These are phyloP conservation scores for Plasmodium billcollinsi DNA, from an alignment of 169 alveolate species.

Conservation along the genomic window DNA sequence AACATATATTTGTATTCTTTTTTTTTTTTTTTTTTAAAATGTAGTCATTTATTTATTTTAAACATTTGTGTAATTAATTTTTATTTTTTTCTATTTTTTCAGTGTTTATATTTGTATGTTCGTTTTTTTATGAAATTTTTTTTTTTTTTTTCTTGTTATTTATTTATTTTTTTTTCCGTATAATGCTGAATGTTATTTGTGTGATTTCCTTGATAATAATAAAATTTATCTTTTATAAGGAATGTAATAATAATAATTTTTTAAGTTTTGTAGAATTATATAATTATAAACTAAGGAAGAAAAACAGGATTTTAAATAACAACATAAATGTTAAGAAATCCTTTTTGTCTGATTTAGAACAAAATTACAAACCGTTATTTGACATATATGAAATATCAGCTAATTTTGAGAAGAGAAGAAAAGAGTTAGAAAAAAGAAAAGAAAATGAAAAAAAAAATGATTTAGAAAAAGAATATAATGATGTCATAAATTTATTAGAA, in stretches of 20 bases:
- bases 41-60: too few relatives aligned
- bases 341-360: slow-evolving; percentile 18
- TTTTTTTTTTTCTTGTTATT: slow-evolving; percentile 1
- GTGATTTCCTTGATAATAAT: slow-evolving; percentile 38
- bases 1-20: too few relatives aligned
- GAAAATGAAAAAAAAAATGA: not conserved
- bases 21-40: too few relatives aligned
- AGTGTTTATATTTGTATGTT: too few relatives aligned
- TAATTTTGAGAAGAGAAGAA: slow-evolving; percentile 19
- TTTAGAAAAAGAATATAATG: not conserved
- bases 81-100: too few relatives aligned
- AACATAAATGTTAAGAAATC: not conserved
- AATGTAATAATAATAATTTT: slow-evolving; percentile 8
- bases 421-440: slow-evolving; percentile 7
- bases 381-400: slow-evolving; percentile 55
- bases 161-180: slow-evolving; percentile 2
- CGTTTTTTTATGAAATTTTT: not conserved
- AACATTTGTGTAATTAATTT: too few relatives aligned
- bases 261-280: slow-evolving; percentile 8
- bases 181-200: slow-evolving; percentile 35
- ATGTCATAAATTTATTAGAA: too few relatives aligned
- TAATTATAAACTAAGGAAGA: slow-evolving; percentile 17
- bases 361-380: slow-evolving; percentile 27
- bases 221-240: slow-evolving; percentile 30
- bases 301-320: slow-evolving; percentile 12